Evolutionary conservation across 202 grass and related monocot species (phyloP).

Genomic region (Panicum virgatum): DNA sequence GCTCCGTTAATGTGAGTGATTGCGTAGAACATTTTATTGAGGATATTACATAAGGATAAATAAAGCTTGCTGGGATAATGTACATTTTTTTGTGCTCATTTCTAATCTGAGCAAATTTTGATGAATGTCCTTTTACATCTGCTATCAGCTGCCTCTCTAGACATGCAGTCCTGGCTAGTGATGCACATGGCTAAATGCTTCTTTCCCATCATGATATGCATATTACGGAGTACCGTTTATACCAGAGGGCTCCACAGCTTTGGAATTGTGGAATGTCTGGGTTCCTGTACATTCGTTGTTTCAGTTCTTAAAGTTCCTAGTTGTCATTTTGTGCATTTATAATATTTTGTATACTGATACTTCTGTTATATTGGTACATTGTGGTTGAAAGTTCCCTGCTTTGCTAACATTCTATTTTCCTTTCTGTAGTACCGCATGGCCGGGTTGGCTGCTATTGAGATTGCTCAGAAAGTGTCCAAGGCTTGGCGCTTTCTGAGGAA

Average conservation of each 20-base stretch:
- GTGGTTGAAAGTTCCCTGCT: conserved; percentile 6
- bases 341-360: conserved; percentile 3
- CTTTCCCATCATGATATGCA: conserved; percentile 4
- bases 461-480: conserved; percentile 97
- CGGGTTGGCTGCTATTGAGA: conserved; percentile 95
- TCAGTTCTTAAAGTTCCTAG: conserved; percentile 9
- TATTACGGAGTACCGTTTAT: not conserved
- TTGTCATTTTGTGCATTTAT: not conserved
- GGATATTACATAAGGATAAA: not conserved
- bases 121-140: not conserved
- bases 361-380: conserved; percentile 11
- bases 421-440: conserved; percentile 89
- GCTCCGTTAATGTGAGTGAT: not conserved
- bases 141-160: not conserved
- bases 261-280: not conserved
- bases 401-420: conserved; percentile 34
- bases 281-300: conserved; percentile 2
- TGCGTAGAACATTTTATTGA: conserved; percentile 1
- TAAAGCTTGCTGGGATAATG: conserved; percentile 12
- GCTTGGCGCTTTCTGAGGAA: conserved; percentile 87
- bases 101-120: not conserved
- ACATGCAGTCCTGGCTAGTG: not conserved
- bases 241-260: not conserved
- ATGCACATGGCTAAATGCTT: not conserved
- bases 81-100: not conserved